A percentile compares a stretch with the other conserved stretches of the same genome.
phyloP scores from a whole-genome alignment of 2,329 filamentous ascomycete species.

The Thelonectria rubi region DNA sequence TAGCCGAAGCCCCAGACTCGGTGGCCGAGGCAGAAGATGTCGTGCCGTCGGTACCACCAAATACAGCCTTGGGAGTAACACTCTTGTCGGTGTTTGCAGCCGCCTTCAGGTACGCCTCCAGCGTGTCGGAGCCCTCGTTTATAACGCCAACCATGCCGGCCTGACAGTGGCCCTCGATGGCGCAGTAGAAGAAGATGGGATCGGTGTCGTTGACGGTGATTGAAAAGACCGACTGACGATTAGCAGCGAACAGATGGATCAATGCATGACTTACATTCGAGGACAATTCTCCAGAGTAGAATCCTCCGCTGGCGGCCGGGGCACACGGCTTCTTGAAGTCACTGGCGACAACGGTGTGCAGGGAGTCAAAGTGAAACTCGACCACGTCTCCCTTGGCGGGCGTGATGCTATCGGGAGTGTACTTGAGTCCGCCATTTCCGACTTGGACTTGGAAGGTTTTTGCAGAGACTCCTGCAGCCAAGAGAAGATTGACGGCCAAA shows the following conservation, averaged over 20 bases:
- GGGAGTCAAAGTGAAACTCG: constrained; percentile 63
- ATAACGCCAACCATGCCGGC: constrained; percentile 45
- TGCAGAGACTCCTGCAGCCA: no score
- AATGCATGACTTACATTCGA: constrained; percentile 3
- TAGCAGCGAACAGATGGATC: background rate
- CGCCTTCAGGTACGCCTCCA: constrained; percentile 28
- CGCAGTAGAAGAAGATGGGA: constrained; percentile 46
- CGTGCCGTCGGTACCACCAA: constrained; percentile 25
- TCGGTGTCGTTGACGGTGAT: constrained; percentile 44
- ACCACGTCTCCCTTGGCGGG: constrained; percentile 58
- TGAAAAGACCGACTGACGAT: constrained; percentile 30
- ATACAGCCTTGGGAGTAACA: constrained; percentile 19
- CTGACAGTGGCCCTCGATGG: constrained; percentile 42
- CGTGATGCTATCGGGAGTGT: constrained; percentile 54
- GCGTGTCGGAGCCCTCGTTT: constrained; percentile 39
- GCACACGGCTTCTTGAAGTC: constrained; percentile 59
- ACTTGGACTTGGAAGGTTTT: constrained; percentile 47
- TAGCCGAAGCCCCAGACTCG: no score
- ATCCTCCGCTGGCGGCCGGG: constrained; percentile 43
- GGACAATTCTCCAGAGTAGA: constrained; percentile 29
- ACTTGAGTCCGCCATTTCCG: constrained; percentile 53
- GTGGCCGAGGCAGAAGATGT: no score
- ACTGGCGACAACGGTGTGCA: constrained; percentile 60
- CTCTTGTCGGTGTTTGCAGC: constrained; percentile 21
- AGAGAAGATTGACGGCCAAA: no score